These are phyloP conservation scores for Strobilomyces confusus DNA, from an alignment of 768 basidiomycete species.

Conservation along the genomic window DNA sequence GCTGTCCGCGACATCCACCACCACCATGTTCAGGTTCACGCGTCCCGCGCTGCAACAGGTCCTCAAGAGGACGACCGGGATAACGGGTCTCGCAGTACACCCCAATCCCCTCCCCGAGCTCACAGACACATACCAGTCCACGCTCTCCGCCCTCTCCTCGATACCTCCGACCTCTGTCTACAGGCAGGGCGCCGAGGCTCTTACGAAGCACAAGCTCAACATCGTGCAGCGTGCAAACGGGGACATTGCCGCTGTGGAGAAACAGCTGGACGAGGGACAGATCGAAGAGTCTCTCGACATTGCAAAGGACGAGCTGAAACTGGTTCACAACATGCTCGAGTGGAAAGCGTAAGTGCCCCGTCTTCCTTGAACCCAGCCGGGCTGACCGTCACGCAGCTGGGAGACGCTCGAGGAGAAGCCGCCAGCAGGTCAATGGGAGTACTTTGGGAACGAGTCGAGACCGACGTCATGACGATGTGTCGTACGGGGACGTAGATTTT, in stretches of 20 bases:
- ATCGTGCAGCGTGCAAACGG: conserved; percentile 67
- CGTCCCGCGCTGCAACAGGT: conserved; percentile 63
- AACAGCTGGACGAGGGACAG: conserved; percentile 74
- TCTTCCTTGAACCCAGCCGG: not conserved
- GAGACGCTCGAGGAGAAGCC: conserved; percentile 82
- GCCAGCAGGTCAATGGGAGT: conserved; percentile 84
- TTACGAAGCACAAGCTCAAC: conserved; percentile 75
- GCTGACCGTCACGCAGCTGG: conserved; percentile 54
- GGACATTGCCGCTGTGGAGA: conserved; percentile 65
- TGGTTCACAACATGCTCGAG: conserved; percentile 81
- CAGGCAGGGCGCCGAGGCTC: conserved; percentile 81
- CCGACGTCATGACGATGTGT: conserved; percentile 32
- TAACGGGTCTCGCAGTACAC: conserved; percentile 82
- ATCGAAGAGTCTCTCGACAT: conserved; percentile 83
- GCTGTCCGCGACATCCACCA: conserved; percentile 33
- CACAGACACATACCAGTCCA: conserved; percentile 68
- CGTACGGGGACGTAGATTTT: not conserved
- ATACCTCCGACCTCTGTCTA: conserved; percentile 86
- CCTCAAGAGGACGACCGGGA: conserved; percentile 78
- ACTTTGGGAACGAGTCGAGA: conserved; percentile 55
- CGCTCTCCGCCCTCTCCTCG: conserved; percentile 60
- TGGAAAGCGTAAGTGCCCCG: conserved; percentile 84
- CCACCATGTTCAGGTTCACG: conserved; percentile 70
- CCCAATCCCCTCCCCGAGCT: conserved; percentile 81
- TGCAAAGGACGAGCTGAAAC: conserved; percentile 75